These are phyloP conservation scores for Exidia glandulosa DNA, from an alignment of 768 basidiomycete genomes.

Conservation along the genomic window DNA sequence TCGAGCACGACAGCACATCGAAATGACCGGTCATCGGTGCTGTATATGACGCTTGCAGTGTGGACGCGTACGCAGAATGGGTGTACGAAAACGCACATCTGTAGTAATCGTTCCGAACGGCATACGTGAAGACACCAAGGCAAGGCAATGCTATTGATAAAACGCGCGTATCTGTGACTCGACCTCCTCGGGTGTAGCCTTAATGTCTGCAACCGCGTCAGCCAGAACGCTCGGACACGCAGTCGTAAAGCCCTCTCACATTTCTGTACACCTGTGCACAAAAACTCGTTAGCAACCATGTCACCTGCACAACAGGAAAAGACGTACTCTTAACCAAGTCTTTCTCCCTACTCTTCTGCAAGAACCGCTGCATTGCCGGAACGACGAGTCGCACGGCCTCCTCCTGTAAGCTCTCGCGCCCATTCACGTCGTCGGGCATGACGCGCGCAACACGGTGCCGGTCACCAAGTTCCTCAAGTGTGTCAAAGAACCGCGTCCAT, in stretches of 20 bases:
- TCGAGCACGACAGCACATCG: too few species aligned
- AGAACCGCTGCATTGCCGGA: slow-evolving; percentile 62
- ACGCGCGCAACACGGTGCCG: slow-evolving; percentile 59
- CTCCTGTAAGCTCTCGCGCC: slow-evolving; percentile 47
- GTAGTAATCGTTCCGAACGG: neutral
- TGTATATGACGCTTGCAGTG: too few species aligned
- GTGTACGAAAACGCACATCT: too few species aligned
- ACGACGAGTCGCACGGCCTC: slow-evolving; percentile 71
- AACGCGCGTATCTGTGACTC: slow-evolving; percentile 57
- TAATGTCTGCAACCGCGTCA: slow-evolving; percentile 52
- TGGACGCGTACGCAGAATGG: too few species aligned
- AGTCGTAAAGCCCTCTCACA: slow-evolving; percentile 33
- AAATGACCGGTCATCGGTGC: too few species aligned
- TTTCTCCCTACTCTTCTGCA: slow-evolving; percentile 64
- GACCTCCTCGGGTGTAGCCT: slow-evolving; percentile 61
- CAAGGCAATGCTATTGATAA: slow-evolving; percentile 20
- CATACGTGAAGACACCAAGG: neutral
- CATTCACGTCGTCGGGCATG: slow-evolving; percentile 58
- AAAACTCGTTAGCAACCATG: neutral
- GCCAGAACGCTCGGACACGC: neutral
- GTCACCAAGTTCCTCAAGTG: slow-evolving; percentile 70
- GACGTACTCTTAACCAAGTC: slow-evolving; percentile 75
- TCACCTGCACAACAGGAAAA: neutral
- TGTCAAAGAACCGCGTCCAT: slow-evolving; percentile 70
- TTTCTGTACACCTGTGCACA: slow-evolving; percentile 52